These are phyloP conservation scores for Thuja plicata DNA, from an alignment of 83 land plant genomes.

Conservation along the genomic window DNA sequence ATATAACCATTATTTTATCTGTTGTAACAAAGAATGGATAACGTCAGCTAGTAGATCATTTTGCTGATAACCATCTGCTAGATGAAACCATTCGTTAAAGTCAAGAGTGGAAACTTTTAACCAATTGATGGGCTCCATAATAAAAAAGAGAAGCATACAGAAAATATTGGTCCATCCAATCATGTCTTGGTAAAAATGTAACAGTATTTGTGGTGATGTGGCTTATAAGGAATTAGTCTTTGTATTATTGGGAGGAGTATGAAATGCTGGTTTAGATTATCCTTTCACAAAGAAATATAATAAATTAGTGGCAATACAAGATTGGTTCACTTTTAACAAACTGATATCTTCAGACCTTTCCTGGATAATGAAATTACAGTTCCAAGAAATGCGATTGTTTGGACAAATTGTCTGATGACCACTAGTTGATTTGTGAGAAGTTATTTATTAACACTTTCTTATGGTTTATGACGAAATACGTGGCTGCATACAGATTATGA, in stretches of 20 bases:
- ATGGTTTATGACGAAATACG: neutral
- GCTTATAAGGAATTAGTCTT: neutral
- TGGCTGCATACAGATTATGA: neutral
- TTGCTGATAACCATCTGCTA: neutral
- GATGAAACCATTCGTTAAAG: neutral
- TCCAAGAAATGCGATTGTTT: neutral
- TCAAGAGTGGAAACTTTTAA: neutral
- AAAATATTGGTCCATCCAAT: neutral
- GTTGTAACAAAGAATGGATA: neutral
- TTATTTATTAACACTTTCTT: neutral
- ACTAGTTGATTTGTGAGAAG: neutral
- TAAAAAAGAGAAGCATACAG: neutral
- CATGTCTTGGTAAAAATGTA: constrained; percentile 1
- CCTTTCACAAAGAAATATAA: neutral
- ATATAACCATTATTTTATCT: neutral
- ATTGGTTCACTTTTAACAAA: neutral
- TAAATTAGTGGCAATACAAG: neutral
- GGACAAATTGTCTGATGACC: neutral
- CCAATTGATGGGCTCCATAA: neutral
- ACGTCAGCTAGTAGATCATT: neutral
- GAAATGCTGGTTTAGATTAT: neutral
- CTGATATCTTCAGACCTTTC: neutral
- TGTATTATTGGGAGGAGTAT: neutral
- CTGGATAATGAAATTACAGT: neutral
- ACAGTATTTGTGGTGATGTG: neutral